A percentile compares a stretch with the other conserved stretches of the same genome.
phyloP scores from a whole-genome alignment of 169 alveolate species.

The Plasmodium adleri region DNA sequence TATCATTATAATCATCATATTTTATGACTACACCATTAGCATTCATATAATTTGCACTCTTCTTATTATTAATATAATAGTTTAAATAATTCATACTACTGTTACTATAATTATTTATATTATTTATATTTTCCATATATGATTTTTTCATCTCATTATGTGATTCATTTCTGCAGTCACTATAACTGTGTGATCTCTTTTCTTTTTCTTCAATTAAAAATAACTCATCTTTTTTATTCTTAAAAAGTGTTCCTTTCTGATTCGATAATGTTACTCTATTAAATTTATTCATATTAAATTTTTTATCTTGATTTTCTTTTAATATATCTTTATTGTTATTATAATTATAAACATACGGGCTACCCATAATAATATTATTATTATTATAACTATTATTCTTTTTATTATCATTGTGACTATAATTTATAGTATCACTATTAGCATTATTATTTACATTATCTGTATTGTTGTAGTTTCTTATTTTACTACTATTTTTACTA shows the following conservation, averaged over 20 bases:
- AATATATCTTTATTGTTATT: not conserved
- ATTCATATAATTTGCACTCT: not conserved
- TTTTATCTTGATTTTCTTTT: not conserved
- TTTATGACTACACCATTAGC: slow-evolving; percentile 13
- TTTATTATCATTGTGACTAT: not conserved
- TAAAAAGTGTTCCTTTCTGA: not conserved
- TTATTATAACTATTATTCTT: not conserved
- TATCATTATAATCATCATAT: slow-evolving; percentile 22
- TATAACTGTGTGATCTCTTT: slow-evolving; percentile 32
- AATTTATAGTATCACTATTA: not conserved
- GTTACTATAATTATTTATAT: not conserved
- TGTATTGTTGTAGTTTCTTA: not conserved
- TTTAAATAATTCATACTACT: not conserved
- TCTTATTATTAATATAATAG: slow-evolving; percentile 12
- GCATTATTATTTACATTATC: not conserved
- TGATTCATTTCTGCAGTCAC: not conserved
- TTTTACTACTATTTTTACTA: not conserved
- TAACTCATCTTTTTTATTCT: slow-evolving; percentile 11
- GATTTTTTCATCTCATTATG: not conserved
- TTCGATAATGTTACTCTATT: slow-evolving; percentile 1
- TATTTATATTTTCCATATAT: not conserved
- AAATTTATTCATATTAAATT: not conserved
- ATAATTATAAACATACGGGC: too few relatives aligned
- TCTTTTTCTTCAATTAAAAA: not conserved
- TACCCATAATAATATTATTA: not conserved